Percentiles rank a stretch among this genome's conserved stretches.
These are phyloP conservation scores for Aspergillus pseudotamarii DNA, from an alignment of 2,329 filamentous ascomycete species.

Conservation along the genomic window DNA sequence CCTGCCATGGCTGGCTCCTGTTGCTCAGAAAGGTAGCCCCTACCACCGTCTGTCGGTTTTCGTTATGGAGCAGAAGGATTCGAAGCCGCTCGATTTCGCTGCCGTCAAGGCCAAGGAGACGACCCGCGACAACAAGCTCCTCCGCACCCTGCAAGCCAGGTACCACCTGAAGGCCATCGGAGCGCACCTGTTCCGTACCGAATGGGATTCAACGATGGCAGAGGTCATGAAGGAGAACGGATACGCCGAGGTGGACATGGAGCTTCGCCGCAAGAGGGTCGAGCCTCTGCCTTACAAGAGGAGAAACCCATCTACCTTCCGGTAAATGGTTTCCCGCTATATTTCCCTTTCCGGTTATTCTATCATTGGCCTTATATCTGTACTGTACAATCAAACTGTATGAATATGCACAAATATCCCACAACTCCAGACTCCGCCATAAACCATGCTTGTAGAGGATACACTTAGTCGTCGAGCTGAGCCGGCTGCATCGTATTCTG, in stretches of 20 bases:
- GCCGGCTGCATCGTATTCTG: constrained; percentile 41
- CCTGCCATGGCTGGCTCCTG: constrained; percentile 80
- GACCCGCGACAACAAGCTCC: constrained; percentile 69
- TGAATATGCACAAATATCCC: constrained; percentile 42
- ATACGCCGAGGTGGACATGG: constrained; percentile 75
- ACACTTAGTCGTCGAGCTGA: constrained; percentile 18
- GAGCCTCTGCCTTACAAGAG: constrained; percentile 68
- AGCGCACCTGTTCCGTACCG: constrained; percentile 81
- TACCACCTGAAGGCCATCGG: constrained; percentile 73
- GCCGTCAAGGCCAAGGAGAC: constrained; percentile 56
- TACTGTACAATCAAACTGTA: constrained; percentile 49
- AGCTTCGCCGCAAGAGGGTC: constrained; percentile 80
- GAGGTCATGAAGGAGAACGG: constrained; percentile 81
- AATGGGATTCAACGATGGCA: constrained; percentile 88
- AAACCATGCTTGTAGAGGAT: constrained; percentile 4
- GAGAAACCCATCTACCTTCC: constrained; percentile 53
- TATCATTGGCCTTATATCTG: constrained; percentile 34
- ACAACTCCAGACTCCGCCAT: constrained; percentile 33
- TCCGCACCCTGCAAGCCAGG: constrained; percentile 74
- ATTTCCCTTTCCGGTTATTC: constrained; percentile 19
- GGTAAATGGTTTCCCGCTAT: constrained; percentile 30
- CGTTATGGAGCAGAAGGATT: constrained; percentile 76
- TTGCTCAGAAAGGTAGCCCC: constrained; percentile 83
- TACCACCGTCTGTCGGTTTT: constrained; percentile 89
- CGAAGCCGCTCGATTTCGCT: constrained; percentile 60